A percentile compares a stretch with the other conserved stretches of the same genome.
Evolutionary conservation across 805 yeast genomes (phyloP).

Genomic region (Peterozyma xylosa): DNA sequence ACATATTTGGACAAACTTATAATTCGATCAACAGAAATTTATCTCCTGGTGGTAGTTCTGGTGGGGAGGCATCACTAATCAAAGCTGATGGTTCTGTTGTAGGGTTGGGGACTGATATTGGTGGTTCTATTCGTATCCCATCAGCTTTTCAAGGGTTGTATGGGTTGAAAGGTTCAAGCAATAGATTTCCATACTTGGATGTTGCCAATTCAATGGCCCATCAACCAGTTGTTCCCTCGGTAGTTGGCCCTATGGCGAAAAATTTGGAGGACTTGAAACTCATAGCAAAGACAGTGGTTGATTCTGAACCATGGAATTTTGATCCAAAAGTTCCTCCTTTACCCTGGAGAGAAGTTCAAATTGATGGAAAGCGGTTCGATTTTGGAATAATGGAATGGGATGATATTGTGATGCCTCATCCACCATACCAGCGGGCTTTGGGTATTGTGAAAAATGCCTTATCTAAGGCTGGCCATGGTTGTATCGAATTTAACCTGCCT

Average conservation of each 20-base stretch:
- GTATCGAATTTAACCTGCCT: slow-evolving; percentile 35
- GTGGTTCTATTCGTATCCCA: slow-evolving; percentile 30
- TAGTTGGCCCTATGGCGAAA: slow-evolving; percentile 27
- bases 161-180: slow-evolving; percentile 25
- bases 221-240: slow-evolving; percentile 24
- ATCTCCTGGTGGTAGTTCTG: slow-evolving; percentile 58
- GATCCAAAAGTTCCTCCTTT: slow-evolving; percentile 47
- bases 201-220: slow-evolving; percentile 23
- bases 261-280: slow-evolving; percentile 24
- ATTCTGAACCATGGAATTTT: slow-evolving; percentile 33
- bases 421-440: slow-evolving; percentile 43
- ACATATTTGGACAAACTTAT: slow-evolving; percentile 41
- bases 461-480: slow-evolving; percentile 38
- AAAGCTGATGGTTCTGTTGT: slow-evolving; percentile 40
- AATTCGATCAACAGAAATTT: slow-evolving; percentile 44
- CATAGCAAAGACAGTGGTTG: slow-evolving; percentile 29
- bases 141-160: slow-evolving; percentile 22
- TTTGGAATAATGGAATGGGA: slow-evolving; percentile 38
- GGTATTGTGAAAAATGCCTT: slow-evolving; percentile 18
- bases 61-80: slow-evolving; percentile 58
- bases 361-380: slow-evolving; percentile 21
- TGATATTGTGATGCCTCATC: slow-evolving; percentile 36
- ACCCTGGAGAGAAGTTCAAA: slow-evolving; percentile 32
- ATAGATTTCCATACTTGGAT: slow-evolving; percentile 25
- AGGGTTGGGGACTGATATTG: slow-evolving; percentile 33